These are phyloP conservation scores for Evernia prunastri DNA, from an alignment of 495 filamentous ascomycete genomes.

Conservation along the genomic window DNA sequence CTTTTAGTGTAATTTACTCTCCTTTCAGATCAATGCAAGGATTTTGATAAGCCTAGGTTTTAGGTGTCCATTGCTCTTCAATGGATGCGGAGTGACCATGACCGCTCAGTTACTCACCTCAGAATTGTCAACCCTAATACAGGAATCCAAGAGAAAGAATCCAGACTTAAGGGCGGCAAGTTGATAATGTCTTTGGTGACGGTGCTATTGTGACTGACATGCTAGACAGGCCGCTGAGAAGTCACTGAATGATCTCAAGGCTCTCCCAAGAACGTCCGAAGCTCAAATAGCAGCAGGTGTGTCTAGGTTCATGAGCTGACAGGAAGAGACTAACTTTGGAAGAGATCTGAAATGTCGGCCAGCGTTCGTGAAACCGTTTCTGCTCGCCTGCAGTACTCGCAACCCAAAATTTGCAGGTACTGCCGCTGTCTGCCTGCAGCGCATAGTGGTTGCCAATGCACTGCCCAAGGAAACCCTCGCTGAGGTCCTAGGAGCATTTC, in stretches of 20 bases:
- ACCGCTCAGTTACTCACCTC: slow-evolving; percentile 83
- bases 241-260: slow-evolving; percentile 83
- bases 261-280: slow-evolving; percentile 67
- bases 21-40: neutral
- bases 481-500: slow-evolving; percentile 79
- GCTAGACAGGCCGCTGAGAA: slow-evolving; percentile 81
- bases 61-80: neutral
- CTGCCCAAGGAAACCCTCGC: slow-evolving; percentile 66
- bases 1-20: neutral
- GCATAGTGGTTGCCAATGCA: slow-evolving; percentile 72
- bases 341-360: slow-evolving; percentile 76
- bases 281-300: slow-evolving; percentile 77
- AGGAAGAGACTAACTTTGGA: slow-evolving; percentile 27
- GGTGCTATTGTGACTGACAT: slow-evolving; percentile 8
- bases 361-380: slow-evolving; percentile 83
- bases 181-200: slow-evolving; percentile 9
- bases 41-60: neutral
- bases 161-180: slow-evolving; percentile 76
- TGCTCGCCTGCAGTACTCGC: slow-evolving; percentile 81
- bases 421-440: slow-evolving; percentile 79
- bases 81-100: slow-evolving; percentile 53
- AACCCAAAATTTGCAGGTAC: slow-evolving; percentile 85
- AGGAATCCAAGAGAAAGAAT: slow-evolving; percentile 92
- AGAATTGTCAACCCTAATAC: slow-evolving; percentile 86
- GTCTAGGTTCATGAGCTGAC: slow-evolving; percentile 19